Percentiles rank a stretch among this genome's conserved stretches.
Conservation (phyloP, 2,329 filamentous ascomycete genomes). For the Pezicula rhizophila region DNA sequence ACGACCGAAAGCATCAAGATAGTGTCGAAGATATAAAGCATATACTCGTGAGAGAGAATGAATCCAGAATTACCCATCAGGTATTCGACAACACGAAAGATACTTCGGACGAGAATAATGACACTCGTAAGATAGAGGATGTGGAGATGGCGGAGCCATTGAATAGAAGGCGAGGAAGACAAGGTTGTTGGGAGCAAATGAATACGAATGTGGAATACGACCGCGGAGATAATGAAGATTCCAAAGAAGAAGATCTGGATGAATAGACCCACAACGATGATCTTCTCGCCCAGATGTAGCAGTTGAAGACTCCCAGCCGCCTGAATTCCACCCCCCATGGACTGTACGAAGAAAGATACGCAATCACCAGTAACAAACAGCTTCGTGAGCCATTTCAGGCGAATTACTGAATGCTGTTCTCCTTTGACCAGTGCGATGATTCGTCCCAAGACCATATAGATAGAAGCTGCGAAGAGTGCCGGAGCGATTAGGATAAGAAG, state of each 20-base stretch:
- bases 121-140: constrained; percentile 32
- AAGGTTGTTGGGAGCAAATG: constrained; percentile 17
- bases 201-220: constrained; percentile 36
- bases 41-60: constrained; percentile 34
- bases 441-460: constrained; percentile 23
- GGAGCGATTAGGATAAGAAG: constrained; percentile 31
- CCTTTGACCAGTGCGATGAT: constrained; percentile 28
- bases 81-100: constrained; percentile 41
- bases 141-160: constrained; percentile 29
- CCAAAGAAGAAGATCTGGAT: constrained; percentile 42
- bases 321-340: constrained; percentile 23
- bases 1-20: constrained; percentile 32
- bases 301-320: constrained; percentile 18
- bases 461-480: constrained; percentile 26
- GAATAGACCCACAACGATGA: constrained; percentile 40
- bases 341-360: constrained; percentile 35
- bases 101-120: constrained; percentile 37
- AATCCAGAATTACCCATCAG: constrained; percentile 33
- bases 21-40: constrained; percentile 35
- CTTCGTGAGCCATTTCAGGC: constrained; percentile 34
- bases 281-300: constrained; percentile 28
- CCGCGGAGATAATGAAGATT: constrained; percentile 37
- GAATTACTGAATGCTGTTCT: constrained; percentile 30
- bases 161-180: constrained; percentile 5
- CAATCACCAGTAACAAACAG: constrained; percentile 39